Evolutionary conservation across 768 basidiomycete species (phyloP), one percentile per base, ranked within the genome.

Genomic region (Tephrocybe sp.): DNA sequence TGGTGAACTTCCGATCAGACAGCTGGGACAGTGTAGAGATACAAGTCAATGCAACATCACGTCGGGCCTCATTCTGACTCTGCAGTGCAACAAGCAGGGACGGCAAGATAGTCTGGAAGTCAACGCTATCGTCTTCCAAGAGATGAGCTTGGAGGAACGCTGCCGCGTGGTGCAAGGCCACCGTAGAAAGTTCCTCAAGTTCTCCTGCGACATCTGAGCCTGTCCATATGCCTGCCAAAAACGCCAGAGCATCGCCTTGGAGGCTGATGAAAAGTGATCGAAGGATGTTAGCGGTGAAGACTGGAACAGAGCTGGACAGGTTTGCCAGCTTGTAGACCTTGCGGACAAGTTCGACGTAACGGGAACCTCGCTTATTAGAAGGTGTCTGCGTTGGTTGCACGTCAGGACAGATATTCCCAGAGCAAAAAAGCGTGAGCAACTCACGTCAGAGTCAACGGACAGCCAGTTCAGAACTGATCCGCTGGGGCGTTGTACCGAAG

Each of bases 81-180:
- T 82, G 76, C 11, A 92, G 58, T 9, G 82, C 76, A 18, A 86
- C 77, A 1, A 93, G 69, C 9, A 92, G 62, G 2, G 83, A 74
- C 1, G 91, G 89, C 9, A 93, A 60, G 5, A 94, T 76, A 0
- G 82, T 84, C 64, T 94, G 88, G 66, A 95, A 91, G 64, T 96
- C 93, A 4, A 86, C 65, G 12, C 75, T 71, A 30, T 75, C 72
- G 34, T 75, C 68, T 38, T 77, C 70, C 2, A 72, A 60, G 1
- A 75, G 62, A 64, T 92, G 84, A 0, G 94, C 91, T 39, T 83
- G 76, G 11, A 98, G 65, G 66, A 95, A 95, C 0, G 92, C 90
- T 2, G 78, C 73, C 16, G 84, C 83, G 62, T 98, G 93, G 4
- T 77, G 70, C 8, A 98, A 70, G 0, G 92, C 84, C 1, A 83